phyloP scores from a whole-genome alignment of 208 protist species.

The Tritrichomonas musculus region DNA sequence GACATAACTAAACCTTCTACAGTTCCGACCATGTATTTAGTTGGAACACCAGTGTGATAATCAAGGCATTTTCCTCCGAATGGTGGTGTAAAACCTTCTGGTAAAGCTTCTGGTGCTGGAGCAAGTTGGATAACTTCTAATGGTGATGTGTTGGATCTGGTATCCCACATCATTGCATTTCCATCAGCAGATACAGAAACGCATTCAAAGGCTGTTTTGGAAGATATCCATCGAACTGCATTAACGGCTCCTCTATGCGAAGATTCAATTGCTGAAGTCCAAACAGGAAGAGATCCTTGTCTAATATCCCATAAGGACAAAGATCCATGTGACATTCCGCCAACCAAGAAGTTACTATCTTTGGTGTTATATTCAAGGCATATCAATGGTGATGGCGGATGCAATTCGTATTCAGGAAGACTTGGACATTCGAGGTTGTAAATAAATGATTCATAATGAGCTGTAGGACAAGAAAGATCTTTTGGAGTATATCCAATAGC shows the following conservation, averaged over 20 bases:
- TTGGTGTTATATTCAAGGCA: slow-evolving; percentile 18
- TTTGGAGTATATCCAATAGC: background rate
- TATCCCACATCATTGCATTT: slow-evolving; percentile 15
- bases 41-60: slow-evolving; percentile 33
- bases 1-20: background rate
- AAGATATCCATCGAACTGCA: background rate
- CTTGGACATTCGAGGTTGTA: background rate
- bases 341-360: background rate
- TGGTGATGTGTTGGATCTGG: background rate
- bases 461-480: background rate
- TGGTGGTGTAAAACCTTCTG: background rate
- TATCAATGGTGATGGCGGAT: background rate
- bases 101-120: background rate
- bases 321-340: background rate
- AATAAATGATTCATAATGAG: slow-evolving; percentile 19
- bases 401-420: background rate
- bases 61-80: background rate
- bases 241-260: background rate
- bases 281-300: background rate
- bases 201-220: slow-evolving; percentile 23
- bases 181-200: background rate
- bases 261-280: background rate
- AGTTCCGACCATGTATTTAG: slow-evolving; percentile 29
- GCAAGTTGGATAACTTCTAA: background rate
- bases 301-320: slow-evolving; percentile 15